Conservation (phyloP, 768 basidiomycete species). For the Suillus clintonianus region DNA sequence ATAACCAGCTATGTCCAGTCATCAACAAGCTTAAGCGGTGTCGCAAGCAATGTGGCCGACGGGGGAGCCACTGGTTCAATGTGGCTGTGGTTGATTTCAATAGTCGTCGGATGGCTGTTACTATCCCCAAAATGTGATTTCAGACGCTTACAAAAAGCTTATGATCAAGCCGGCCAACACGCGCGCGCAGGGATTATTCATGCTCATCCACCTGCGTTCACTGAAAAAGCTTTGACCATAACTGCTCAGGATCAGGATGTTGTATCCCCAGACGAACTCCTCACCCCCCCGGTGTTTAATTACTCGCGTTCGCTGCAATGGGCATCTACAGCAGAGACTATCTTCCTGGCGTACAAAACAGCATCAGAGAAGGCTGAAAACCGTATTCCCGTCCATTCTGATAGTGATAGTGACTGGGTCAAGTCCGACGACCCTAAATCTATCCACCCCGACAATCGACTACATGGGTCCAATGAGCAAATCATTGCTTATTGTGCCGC, state of each 20-base stretch:
- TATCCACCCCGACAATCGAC: conserved; percentile 9
- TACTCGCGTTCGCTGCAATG: conserved; percentile 1
- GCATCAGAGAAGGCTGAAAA: conserved; percentile 11
- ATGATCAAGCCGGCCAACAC: conserved; percentile 24
- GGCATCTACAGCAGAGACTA: background rate
- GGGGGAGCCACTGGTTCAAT: conserved; percentile 21
- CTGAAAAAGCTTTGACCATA: background rate
- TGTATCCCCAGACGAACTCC: background rate
- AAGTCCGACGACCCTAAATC: background rate
- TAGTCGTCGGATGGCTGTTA: conserved; percentile 36
- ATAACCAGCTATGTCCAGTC: too few relatives aligned
- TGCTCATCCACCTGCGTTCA: background rate
- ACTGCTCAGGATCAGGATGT: background rate
- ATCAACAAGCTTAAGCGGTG: too few relatives aligned
- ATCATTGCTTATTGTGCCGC: background rate
- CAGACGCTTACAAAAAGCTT: conserved; percentile 26
- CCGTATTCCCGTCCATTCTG: conserved; percentile 11
- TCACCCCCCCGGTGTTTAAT: conserved; percentile 3
- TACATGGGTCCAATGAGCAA: conserved; percentile 5
- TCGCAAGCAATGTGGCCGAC: background rate
- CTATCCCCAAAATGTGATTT: conserved; percentile 36
- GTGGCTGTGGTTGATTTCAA: conserved; percentile 39
- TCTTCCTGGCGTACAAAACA: background rate
- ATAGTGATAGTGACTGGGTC: background rate
- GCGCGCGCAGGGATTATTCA: background rate